A percentile compares a stretch with the other conserved stretches of the same genome.
Evolutionary conservation across 306 rosid genomes (phyloP).

Genomic region (Dalbergia cochinchinensis): DNA sequence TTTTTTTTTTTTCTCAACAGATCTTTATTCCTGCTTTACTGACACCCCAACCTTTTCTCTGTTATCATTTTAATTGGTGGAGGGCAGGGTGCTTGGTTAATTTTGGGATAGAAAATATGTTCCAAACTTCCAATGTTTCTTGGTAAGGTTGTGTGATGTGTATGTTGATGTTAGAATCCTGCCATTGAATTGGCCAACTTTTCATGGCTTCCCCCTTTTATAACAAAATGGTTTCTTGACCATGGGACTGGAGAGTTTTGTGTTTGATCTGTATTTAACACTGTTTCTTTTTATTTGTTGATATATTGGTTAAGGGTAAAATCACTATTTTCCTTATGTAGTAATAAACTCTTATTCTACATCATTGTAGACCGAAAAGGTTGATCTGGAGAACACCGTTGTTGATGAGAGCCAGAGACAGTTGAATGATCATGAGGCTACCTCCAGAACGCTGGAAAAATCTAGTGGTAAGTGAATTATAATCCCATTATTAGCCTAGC

Average conservation of each 20-base stretch:
- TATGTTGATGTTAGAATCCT: no score
- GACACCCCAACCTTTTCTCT: no score
- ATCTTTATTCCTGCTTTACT: no score
- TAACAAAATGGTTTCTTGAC: conserved; percentile 5
- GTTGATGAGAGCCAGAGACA: conserved; percentile 99
- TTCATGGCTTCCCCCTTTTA: conserved; percentile 22
- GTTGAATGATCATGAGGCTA: conserved; percentile 68
- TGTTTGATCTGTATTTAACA: neutral
- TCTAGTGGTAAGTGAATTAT: conserved; percentile 69
- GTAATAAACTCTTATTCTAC: conserved; percentile 52
- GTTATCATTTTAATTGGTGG: no score
- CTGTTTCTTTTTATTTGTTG: neutral
- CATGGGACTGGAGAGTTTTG: no score
- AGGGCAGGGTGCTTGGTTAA: no score
- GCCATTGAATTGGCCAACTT: conserved; percentile 10
- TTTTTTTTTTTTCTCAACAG: no score
- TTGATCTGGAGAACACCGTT: conserved; percentile 97
- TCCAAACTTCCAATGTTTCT: no score
- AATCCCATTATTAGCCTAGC: conserved; percentile 35
- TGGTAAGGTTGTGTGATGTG: no score
- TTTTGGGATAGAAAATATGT: no score
- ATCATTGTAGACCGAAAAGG: conserved; percentile 95
- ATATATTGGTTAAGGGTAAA: conserved; percentile 7
- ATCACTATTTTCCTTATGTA: conserved; percentile 22
- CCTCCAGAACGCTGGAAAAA: conserved; percentile 75